Base-by-base conservation (phyloP, 139 green algal species). In the Zygnema circumcarinatum region DNA sequence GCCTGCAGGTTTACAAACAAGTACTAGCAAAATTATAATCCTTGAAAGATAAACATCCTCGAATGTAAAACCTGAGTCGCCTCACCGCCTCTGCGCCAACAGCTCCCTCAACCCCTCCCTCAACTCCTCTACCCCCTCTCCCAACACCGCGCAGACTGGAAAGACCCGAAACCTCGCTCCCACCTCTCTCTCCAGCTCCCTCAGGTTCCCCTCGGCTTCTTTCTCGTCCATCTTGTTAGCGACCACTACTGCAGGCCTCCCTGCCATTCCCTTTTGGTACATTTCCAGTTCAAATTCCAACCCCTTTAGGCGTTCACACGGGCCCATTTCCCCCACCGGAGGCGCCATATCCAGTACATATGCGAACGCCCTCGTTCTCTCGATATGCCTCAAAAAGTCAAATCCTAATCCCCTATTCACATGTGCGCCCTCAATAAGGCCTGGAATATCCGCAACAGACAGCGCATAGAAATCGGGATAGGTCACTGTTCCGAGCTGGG, bases 361-460 rank as follows among this genome's bases (percentile, higher is more conserved):
- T 2, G 68, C 86, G 7, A 91, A 67, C 52, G 67, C 76, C 1
- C 31, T 1, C 2, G 86, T 88, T 35, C 90, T 78, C 87, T 93
- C 90, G 1, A 93, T 79, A 76, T 93, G 90, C 2, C 87, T 38
- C 38, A 93, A 75, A 39, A 93, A 93, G 2, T 53, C 68, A 68
- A 89, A 83, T 2, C 90, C 90, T 21, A 92, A 73, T 0, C 90
- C 90, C 36, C 83, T 56, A 53, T 91, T 83, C 35, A 76, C 90
- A 56, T 53, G 39, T 1, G 90, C 90, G 1, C 97, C 97, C 89
- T 98, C 96, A 47, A 99, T 90, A 88, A 99, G 92, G 3, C 97
- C 97, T 0, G 96, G 96, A 40, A 99, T 95, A 89, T 98, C 96
- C 78, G 91, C 91, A 20, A 94, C 67, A 2, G 85, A 74, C 2